A percentile compares a stretch with the other conserved stretches of the same genome.
phyloP scores from a whole-genome alignment of 805 yeast species.

The Nakazawaea ishiwadae region DNA sequence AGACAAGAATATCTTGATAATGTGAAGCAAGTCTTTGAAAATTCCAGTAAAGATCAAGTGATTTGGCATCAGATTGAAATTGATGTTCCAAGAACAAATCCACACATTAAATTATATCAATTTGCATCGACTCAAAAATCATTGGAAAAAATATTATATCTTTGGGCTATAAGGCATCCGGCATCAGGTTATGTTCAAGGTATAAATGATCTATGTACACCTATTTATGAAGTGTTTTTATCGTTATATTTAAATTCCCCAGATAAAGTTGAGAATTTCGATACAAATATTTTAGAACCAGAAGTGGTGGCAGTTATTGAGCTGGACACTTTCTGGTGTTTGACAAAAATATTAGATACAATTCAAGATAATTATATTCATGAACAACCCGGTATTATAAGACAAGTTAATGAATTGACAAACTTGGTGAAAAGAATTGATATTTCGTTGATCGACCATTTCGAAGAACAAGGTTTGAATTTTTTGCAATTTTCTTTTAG shows the following conservation, averaged over 20 bases:
- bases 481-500: slow-evolving; percentile 93
- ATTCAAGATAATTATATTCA: slow-evolving; percentile 96
- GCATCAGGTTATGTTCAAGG: slow-evolving; percentile 99
- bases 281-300: slow-evolving; percentile 56
- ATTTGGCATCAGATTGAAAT: slow-evolving; percentile 96
- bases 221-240: slow-evolving; percentile 84
- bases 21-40: slow-evolving; percentile 54
- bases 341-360: slow-evolving; percentile 85
- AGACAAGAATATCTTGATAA: slow-evolving; percentile 84
- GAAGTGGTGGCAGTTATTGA: slow-evolving; percentile 69
- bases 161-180: slow-evolving; percentile 97
- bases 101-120: slow-evolving; percentile 70
- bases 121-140: slow-evolving; percentile 69
- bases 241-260: slow-evolving; percentile 53
- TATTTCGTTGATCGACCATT: slow-evolving; percentile 63
- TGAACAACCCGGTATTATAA: slow-evolving; percentile 94
- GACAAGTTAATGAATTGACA: slow-evolving; percentile 80
- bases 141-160: slow-evolving; percentile 72
- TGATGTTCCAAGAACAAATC: slow-evolving; percentile 93
- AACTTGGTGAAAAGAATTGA: slow-evolving; percentile 81
- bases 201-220: slow-evolving; percentile 89
- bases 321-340: slow-evolving; percentile 97
- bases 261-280: slow-evolving; percentile 49
- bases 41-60: slow-evolving; percentile 53
- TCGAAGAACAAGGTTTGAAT: slow-evolving; percentile 80